Conservation (phyloP, 257 asterid species). For the Perilla frutescens region DNA sequence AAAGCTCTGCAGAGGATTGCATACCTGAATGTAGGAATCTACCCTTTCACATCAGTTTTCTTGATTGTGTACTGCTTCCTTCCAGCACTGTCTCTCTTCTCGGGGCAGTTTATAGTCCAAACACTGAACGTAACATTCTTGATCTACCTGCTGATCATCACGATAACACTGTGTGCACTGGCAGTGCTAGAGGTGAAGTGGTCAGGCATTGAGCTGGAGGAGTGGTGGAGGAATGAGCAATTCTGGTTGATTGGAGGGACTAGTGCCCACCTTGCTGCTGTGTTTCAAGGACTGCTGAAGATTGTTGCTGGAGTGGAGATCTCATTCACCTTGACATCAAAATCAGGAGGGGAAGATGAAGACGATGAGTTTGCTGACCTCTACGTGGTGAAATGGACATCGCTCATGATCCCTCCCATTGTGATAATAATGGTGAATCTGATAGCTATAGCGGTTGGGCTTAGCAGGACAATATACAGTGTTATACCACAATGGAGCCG, state of each 20-base stretch:
- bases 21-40: slow-evolving; percentile 70
- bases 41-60: slow-evolving; percentile 71
- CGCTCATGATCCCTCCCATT: slow-evolving; percentile 74
- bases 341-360: slow-evolving; percentile 69
- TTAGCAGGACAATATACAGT: slow-evolving; percentile 71
- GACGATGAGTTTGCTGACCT: slow-evolving; percentile 74
- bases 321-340: slow-evolving; percentile 70
- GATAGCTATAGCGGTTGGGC: slow-evolving; percentile 76
- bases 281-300: slow-evolving; percentile 66
- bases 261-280: slow-evolving; percentile 79
- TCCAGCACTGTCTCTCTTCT: slow-evolving; percentile 71
- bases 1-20: slow-evolving; percentile 68
- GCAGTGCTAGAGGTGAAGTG: slow-evolving; percentile 78
- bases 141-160: slow-evolving; percentile 57
- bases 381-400: slow-evolving; percentile 66
- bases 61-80: slow-evolving; percentile 72
- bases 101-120: slow-evolving; percentile 78
- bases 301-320: slow-evolving; percentile 72
- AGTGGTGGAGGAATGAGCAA: slow-evolving; percentile 81
- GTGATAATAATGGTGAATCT: slow-evolving; percentile 70
- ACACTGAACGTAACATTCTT: slow-evolving; percentile 65
- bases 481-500: slow-evolving; percentile 79
- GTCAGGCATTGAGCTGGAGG: slow-evolving; percentile 74
- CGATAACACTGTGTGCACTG: slow-evolving; percentile 64
- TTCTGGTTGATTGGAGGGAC: slow-evolving; percentile 80